Base-by-base conservation (phyloP, 2,329 filamentous ascomycete species). In the Monosporascus sp. region DNA sequence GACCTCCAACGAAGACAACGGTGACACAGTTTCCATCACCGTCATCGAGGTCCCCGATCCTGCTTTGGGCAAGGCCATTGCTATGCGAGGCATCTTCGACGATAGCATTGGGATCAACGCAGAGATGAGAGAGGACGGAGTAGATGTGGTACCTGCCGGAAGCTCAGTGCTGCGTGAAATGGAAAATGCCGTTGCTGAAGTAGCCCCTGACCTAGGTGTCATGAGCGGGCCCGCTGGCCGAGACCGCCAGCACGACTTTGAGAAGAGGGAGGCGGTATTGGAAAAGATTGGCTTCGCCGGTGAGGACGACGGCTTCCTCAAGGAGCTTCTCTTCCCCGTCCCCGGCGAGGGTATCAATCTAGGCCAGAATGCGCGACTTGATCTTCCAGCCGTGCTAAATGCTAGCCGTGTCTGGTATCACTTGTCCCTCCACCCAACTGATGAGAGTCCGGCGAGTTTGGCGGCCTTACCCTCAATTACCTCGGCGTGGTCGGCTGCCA, bases 371-470 rank as follows among this genome's bases (percentile, higher is more conserved):
- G 90, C 88, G 47, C 87, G 93, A 4, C 82, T 97, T 59, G 90
- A 96, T 66, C 80, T 97, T 1, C 74, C 87, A 7, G 78, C 82
- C 40, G 78, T 90, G 2, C 78, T 97, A 11, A 85, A 83, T 58
- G 91, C 90, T 65, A 97, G 91, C 73, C 85, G 94, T 64, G 87
- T 92, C 1, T 99, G 94, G 94, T 96, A 95, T 71, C 94, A 99
- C 63, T 81, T 99, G 9, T 88, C 87, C 3, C 75, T 99, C 7
- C 93, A 97, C 66, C 94, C 94, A 0, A 96, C 90, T 0, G 94
- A 99, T 61, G 90, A 95, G 47, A 79, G 83, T 0, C 91, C 92
- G 0, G 83, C 86, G 7, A 86, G 81, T 54, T 74, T 97, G 22
- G 87, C 88, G n/a, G 82, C 84, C 20, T 76, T 90, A 22, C 81